Conservation (phyloP, 345 rosid species). For the Acer saccharum region DNA sequence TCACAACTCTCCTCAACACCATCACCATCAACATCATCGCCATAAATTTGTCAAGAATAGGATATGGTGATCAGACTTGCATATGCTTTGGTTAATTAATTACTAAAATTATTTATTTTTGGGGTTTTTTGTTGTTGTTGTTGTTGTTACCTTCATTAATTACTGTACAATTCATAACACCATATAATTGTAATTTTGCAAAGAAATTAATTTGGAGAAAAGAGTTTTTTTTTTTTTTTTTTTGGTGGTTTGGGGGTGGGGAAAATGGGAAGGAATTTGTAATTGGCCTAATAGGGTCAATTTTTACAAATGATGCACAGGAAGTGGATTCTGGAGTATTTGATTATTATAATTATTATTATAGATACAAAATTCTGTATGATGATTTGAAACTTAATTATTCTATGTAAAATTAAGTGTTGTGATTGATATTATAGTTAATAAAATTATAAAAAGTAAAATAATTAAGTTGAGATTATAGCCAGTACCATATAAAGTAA, state of each 20-base stretch:
- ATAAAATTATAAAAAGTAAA: too few species aligned
- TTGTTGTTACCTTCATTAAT: not conserved
- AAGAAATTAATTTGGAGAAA: not conserved
- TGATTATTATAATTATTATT: not conserved
- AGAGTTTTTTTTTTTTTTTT: too few species aligned
- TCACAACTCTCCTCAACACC: slow-evolving; percentile 31
- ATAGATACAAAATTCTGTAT: too few species aligned
- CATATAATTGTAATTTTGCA: not conserved
- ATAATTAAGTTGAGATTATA: too few species aligned
- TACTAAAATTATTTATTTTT: not conserved
- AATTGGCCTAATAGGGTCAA: too few species aligned
- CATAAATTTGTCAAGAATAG: not conserved
- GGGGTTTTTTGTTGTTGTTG: too few species aligned
- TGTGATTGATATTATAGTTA: not conserved
- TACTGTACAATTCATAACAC: not conserved
- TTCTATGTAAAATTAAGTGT: not conserved
- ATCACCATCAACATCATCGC: not conserved
- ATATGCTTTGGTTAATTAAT: not conserved
- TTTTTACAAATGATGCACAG: too few species aligned
- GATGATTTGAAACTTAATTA: too few species aligned
- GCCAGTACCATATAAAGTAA: not conserved
- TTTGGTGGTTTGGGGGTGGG: too few species aligned
- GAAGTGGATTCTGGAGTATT: not conserved
- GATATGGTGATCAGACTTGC: not conserved
- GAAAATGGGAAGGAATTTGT: too few species aligned